A percentile compares a stretch with the other conserved stretches of the same genome.
phyloP scores from a whole-genome alignment of 2,329 filamentous ascomycete genomes.

The Myriosclerotinia curreyana region DNA sequence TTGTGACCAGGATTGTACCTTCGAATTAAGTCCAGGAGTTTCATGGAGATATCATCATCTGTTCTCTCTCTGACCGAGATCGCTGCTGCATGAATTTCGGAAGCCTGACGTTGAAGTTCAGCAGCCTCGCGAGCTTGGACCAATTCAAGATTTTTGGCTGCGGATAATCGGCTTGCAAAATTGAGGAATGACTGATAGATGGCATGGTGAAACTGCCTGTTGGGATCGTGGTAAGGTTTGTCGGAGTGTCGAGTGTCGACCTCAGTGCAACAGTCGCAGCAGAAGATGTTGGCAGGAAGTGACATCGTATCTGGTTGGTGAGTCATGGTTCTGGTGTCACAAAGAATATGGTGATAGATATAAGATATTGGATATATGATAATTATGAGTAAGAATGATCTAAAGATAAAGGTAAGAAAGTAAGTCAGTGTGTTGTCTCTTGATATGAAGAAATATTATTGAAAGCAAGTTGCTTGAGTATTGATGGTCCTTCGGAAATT shows the following conservation, averaged over 20 bases:
- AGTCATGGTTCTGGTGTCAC: conserved; percentile 10
- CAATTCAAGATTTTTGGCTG: not conserved
- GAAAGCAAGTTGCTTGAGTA: not conserved
- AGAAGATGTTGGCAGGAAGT: conserved; percentile 19
- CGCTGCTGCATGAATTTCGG: not conserved
- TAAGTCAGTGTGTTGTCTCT: not conserved
- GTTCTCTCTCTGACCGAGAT: not conserved
- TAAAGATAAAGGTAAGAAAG: conserved; percentile 8
- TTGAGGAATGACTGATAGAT: conserved; percentile 21
- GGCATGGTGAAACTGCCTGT: conserved; percentile 18
- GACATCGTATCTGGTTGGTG: not conserved
- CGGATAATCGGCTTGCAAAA: conserved; percentile 14
- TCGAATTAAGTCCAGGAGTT: conserved; percentile 15
- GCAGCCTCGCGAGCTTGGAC: not conserved
- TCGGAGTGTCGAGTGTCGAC: conserved; percentile 9
- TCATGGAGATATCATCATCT: not conserved
- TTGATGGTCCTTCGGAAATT: not conserved
- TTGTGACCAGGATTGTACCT: conserved; percentile 9
- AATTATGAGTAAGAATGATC: not conserved
- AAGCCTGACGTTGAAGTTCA: not conserved
- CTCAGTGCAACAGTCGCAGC: conserved; percentile 11
- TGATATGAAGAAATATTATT: conserved; percentile 1
- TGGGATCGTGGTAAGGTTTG: conserved; percentile 21
- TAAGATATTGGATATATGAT: not conserved
- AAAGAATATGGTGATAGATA: not conserved